Percentiles rank a stretch among this genome's conserved stretches.
These are phyloP conservation scores for Skeletonema menzelii DNA, from an alignment of 108 stramenopile species.

Conservation along the genomic window DNA sequence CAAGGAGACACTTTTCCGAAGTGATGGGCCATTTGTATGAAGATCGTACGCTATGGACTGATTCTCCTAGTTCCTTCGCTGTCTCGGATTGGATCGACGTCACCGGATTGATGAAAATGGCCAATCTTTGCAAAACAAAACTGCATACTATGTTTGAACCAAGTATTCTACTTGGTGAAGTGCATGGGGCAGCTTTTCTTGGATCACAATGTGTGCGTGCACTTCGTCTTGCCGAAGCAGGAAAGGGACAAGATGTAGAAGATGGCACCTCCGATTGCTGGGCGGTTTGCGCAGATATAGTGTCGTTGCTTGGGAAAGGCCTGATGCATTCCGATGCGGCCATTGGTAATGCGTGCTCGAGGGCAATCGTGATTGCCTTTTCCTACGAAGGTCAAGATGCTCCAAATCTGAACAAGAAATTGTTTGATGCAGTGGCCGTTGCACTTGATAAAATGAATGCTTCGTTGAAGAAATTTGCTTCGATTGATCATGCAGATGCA, in stretches of 20 bases:
- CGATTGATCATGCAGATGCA: conserved; percentile 65
- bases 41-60: conserved; percentile 45
- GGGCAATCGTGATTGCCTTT: conserved; percentile 60
- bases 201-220: conserved; percentile 62
- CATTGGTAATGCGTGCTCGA: conserved; percentile 66
- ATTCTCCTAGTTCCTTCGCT: conserved; percentile 2
- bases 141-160: conserved; percentile 24
- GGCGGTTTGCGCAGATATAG: conserved; percentile 32
- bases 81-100: conserved; percentile 24
- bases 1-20: conserved; percentile 62
- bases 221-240: conserved; percentile 37
- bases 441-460: conserved; percentile 40
- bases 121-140: conserved; percentile 17
- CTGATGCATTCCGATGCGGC: conserved; percentile 53
- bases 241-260: not conserved
- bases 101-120: conserved; percentile 22
- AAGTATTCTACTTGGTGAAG: conserved; percentile 37
- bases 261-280: conserved; percentile 27
- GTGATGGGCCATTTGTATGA: conserved; percentile 54
- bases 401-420: conserved; percentile 44
- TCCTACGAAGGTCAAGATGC: conserved; percentile 58
- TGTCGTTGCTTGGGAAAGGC: conserved; percentile 56
- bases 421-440: conserved; percentile 39
- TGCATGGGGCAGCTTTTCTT: conserved; percentile 78
- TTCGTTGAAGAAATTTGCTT: conserved; percentile 55